Conservation (phyloP, 2,329 filamentous ascomycete genomes). For the Phialocephala sp. region DNA sequence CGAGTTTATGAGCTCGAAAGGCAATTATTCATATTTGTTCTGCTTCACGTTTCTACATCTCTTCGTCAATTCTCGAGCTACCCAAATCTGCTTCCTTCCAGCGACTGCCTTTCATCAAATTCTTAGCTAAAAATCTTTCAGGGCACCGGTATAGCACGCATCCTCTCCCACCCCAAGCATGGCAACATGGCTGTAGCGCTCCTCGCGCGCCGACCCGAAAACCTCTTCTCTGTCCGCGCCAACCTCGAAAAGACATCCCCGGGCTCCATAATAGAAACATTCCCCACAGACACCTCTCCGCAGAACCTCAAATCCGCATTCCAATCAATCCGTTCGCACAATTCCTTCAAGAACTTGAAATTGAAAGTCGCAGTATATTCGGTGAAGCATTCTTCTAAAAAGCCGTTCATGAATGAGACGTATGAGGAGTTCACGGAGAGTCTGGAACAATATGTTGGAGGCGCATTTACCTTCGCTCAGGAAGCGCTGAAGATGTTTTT, state of each 20-base stretch:
- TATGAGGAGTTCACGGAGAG: slow-evolving; percentile 54
- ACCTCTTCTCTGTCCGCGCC: slow-evolving; percentile 49
- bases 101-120: neutral
- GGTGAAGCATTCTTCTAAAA: slow-evolving; percentile 60
- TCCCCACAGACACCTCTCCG: slow-evolving; percentile 56
- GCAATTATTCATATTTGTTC: neutral
- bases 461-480: slow-evolving; percentile 61
- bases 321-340: slow-evolving; percentile 52
- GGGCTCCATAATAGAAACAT: slow-evolving; percentile 54
- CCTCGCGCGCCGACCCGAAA: slow-evolving; percentile 54
- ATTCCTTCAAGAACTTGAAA: slow-evolving; percentile 55
- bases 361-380: slow-evolving; percentile 59
- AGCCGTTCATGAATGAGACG: slow-evolving; percentile 60
- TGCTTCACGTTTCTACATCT: neutral
- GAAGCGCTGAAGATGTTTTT: slow-evolving; percentile 57
- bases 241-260: slow-evolving; percentile 49
- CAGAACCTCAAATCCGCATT: slow-evolving; percentile 55
- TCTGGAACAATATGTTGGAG: slow-evolving; percentile 58
- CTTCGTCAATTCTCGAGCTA: neutral
- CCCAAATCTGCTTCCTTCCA: neutral
- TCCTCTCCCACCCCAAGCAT: slow-evolving; percentile 57
- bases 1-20: neutral
- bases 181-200: slow-evolving; percentile 62
- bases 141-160: slow-evolving; percentile 61
- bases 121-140: slow-evolving; percentile 34